Percentiles rank a stretch among this genome's conserved stretches.
phyloP scores from a whole-genome alignment of 495 filamentous ascomycete species.

The Aspergillus asperescens region DNA sequence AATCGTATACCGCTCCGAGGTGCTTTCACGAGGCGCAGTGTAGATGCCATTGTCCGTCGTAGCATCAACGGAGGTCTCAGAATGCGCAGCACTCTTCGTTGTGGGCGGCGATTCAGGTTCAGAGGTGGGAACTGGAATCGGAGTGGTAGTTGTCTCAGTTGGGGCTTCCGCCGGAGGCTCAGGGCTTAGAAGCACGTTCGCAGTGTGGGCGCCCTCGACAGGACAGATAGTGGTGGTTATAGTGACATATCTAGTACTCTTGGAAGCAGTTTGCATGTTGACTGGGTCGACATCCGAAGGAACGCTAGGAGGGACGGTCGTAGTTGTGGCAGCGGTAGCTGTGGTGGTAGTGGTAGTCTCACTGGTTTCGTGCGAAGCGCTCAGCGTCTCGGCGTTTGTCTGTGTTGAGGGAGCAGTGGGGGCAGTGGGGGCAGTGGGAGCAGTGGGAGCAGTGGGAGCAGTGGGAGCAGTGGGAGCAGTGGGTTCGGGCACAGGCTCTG shows the following conservation, averaged over 20 bases:
- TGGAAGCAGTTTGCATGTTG: background rate
- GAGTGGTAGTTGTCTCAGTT: background rate
- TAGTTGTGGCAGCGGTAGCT: constrained; percentile 1
- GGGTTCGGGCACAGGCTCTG: too few species aligned
- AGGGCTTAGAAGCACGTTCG: background rate
- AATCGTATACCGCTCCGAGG: background rate
- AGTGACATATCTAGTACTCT: constrained; percentile 17
- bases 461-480: background rate
- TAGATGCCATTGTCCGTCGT: background rate
- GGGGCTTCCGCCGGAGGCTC: background rate
- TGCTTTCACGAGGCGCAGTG: background rate
- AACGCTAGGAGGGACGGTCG: background rate
- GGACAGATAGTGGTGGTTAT: constrained; percentile 13
- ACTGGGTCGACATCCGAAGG: background rate
- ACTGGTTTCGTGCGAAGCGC: background rate
- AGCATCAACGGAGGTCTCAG: background rate
- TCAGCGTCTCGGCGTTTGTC: background rate
- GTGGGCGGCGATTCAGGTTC: background rate
- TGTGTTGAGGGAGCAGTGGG: background rate
- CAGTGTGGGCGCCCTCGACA: background rate
- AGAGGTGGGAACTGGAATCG: background rate
- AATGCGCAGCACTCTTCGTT: background rate
- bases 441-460: background rate
- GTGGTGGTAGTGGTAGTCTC: background rate
- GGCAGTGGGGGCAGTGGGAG: background rate